Base-by-base conservation (phyloP, 1,284 basidiomycete genomes). In the Apiotrichum montevideense region DNA sequence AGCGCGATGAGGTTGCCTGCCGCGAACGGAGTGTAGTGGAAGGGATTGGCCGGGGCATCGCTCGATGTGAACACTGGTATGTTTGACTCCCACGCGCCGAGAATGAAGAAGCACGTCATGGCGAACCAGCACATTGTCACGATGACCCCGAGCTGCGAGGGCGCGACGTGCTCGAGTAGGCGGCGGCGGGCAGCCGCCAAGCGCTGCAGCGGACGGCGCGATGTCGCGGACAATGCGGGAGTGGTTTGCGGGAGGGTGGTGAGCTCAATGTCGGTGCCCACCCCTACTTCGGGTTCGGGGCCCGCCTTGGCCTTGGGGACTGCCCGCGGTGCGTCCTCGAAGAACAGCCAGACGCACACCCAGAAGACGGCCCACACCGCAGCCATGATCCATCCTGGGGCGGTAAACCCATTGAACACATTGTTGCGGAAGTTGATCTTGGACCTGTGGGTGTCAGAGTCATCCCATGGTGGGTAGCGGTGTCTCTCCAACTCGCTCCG, bases 1-100 rank as follows among this genome's bases (percentile, higher is more conserved):
- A 57, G 46, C 10, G 55, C 55, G 42, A 57, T 57, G 21, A 57
- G 9, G 46, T 57, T 57, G 21, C 55, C 55, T 1, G 55, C 45
- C 8, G 55, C 51, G 15, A 57, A 57, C 9, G 55, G 55, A 7
- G 51, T 45, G 37, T 53, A 57, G 42, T 57, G 15, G 55, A 57
- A 57, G 5, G 55, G 55, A 35, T 57, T 57, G 6, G 40, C 33
- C 1, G 51, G 51, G 6, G 51, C 46, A 13, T 48, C 29, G 8
- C 46, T 49, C 6, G 55, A 40, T 1, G 55, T 57, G 35, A 52
- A 57, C 1, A 57, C 55, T 0, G 55, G 55, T 15, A 57, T 57
- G 35, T 57, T 57, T 0, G 51, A 35, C 37, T 57, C 55, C 55
- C 55, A 57, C 8, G 46, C 51, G 40, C 51, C 55, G 40, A 57